Conservation (phyloP, 2,329 filamentous ascomycete species). For the Fusarium pseudograminearum region DNA sequence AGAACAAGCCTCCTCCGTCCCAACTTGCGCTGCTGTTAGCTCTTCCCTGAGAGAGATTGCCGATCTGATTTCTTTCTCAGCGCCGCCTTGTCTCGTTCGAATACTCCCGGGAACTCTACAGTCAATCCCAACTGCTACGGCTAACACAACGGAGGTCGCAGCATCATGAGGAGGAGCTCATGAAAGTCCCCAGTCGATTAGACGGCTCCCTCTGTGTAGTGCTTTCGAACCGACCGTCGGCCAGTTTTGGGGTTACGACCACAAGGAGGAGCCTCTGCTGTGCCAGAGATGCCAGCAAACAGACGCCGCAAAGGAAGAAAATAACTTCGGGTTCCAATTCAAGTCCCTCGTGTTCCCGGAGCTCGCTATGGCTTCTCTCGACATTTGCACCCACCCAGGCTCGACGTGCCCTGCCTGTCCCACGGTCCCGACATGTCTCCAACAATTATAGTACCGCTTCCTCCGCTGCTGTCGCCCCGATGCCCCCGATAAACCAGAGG, state of each 20-base stretch:
- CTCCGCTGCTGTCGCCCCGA: slow-evolving; percentile 33
- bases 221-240: slow-evolving; percentile 60
- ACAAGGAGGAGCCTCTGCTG: slow-evolving; percentile 47
- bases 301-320: slow-evolving; percentile 23
- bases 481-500: slow-evolving; percentile 25
- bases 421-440: slow-evolving; percentile 38
- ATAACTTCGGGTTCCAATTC: slow-evolving; percentile 8
- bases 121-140: slow-evolving; percentile 15
- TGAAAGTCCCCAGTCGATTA: slow-evolving; percentile 70
- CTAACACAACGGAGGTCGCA: slow-evolving; percentile 34
- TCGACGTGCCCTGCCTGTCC: slow-evolving; percentile 29
- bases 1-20: slow-evolving; percentile 34
- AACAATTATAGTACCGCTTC: slow-evolving; percentile 47
- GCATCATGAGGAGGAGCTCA: slow-evolving; percentile 67
- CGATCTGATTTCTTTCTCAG: slow-evolving; percentile 38
- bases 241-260: slow-evolving; percentile 44
- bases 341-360: slow-evolving; percentile 49
- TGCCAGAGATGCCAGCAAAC: slow-evolving; percentile 31
- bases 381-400: slow-evolving; percentile 54
- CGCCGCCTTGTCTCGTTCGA: not conserved
- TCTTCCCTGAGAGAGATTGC: slow-evolving; percentile 38
- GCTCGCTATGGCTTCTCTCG: slow-evolving; percentile 56
- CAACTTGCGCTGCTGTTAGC: slow-evolving; percentile 41
- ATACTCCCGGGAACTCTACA: not conserved
- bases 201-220: slow-evolving; percentile 70